A percentile compares a stretch with the other conserved stretches of the same genome.
These are phyloP conservation scores for Epipyxis sp. DNA, from an alignment of 108 stramenopile genomes.

Conservation along the genomic window DNA sequence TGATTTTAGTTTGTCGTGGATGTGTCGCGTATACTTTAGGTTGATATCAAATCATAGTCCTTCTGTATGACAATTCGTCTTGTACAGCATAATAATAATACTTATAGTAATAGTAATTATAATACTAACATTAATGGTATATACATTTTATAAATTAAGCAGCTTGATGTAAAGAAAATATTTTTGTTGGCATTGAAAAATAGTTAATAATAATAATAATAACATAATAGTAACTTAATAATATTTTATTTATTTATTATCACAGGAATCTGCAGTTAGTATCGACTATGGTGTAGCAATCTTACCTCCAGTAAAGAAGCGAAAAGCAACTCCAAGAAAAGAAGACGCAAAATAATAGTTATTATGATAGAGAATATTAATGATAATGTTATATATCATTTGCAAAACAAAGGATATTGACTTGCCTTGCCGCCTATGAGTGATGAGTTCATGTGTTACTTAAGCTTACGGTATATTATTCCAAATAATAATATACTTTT, in stretches of 20 bases:
- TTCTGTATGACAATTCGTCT: too few species aligned
- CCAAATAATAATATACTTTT: too few species aligned
- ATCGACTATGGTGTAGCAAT: neutral
- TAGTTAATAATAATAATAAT: neutral
- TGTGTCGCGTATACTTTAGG: too few species aligned
- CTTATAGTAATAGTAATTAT: neutral
- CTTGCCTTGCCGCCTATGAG: too few species aligned
- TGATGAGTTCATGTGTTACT: too few species aligned
- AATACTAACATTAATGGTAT: neutral
- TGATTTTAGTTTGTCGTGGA: too few species aligned
- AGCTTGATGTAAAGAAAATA: neutral
- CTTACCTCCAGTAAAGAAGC: neutral
- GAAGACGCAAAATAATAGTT: too few species aligned
- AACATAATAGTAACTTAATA: neutral
- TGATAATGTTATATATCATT: too few species aligned
- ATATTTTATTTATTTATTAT: neutral
- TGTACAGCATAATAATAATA: neutral
- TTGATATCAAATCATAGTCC: too few species aligned
- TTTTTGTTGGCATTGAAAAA: neutral
- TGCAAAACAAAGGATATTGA: too few species aligned
- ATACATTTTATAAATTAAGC: neutral
- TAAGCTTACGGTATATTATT: too few species aligned
- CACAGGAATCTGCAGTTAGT: neutral
- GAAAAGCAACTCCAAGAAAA: neutral
- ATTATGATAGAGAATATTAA: too few species aligned